Evolutionary conservation across 768 basidiomycete species (phyloP).

Genomic region (Boletus insuetus): DNA sequence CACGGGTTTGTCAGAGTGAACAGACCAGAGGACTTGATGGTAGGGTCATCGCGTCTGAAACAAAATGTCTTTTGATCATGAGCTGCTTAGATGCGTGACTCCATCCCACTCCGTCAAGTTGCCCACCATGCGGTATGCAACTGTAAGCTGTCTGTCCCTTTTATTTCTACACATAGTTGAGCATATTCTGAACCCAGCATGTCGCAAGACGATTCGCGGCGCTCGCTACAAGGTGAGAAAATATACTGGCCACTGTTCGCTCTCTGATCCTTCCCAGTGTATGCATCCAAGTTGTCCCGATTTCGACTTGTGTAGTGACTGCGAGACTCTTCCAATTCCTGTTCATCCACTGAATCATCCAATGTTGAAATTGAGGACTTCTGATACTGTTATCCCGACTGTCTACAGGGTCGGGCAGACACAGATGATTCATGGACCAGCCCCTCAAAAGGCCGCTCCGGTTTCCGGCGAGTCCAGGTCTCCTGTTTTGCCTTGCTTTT

Average conservation of each 20-base stretch:
- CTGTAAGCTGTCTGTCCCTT: constrained; percentile 26
- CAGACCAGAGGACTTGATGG: constrained; percentile 55
- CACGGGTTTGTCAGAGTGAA: constrained; percentile 71
- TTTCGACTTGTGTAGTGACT: constrained; percentile 75
- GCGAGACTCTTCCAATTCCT: constrained; percentile 77
- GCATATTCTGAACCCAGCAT: constrained; percentile 30
- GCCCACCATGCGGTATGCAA: constrained; percentile 63
- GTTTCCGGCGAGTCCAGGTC: neutral
- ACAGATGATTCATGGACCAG: neutral
- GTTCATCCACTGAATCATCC: constrained; percentile 72
- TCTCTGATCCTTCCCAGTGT: constrained; percentile 49
- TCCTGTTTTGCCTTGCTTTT: neutral
- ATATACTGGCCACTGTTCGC: neutral
- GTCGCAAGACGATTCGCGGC: constrained; percentile 53
- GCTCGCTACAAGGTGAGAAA: constrained; percentile 66
- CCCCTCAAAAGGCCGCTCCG: neutral
- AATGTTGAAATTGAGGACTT: constrained; percentile 67
- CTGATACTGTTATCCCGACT: constrained; percentile 47
- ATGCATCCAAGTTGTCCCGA: constrained; percentile 76
- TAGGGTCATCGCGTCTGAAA: constrained; percentile 30
- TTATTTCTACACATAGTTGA: neutral
- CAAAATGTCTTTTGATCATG: neutral
- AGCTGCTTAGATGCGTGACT: constrained; percentile 30
- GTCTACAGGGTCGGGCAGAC: constrained; percentile 33
- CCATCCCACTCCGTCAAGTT: constrained; percentile 10